Percentiles rank a stretch among this genome's conserved stretches.
These are phyloP conservation scores for Eucalyptus sideroxylon DNA, from an alignment of 345 rosid genomes.

Conservation along the genomic window DNA sequence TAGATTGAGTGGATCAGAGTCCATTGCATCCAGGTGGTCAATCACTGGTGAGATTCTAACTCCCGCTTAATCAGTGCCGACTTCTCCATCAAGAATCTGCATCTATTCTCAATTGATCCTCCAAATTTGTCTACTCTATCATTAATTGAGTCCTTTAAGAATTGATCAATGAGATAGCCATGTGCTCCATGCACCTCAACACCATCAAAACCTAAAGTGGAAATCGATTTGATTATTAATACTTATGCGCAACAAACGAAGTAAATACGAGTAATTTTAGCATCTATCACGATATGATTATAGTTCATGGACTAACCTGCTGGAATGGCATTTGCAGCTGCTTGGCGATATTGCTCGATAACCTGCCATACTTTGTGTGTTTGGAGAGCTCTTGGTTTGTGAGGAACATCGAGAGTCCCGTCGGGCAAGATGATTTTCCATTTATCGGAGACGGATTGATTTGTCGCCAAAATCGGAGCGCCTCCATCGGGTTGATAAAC, in stretches of 20 bases:
- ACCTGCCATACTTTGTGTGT: background rate
- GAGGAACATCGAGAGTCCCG: background rate
- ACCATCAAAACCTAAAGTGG: slow-evolving; percentile 58
- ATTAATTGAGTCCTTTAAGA: slow-evolving; percentile 68
- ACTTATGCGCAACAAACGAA: background rate
- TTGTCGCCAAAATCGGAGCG: slow-evolving; percentile 22
- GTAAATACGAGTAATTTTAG: no score
- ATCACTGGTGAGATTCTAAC: no score
- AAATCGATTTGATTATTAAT: background rate
- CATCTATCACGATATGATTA: no score
- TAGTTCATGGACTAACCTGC: no score
- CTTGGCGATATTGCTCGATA: background rate
- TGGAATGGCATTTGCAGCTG: slow-evolving; percentile 2
- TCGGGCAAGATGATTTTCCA: slow-evolving; percentile 18
- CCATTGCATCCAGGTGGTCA: no score
- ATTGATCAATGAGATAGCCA: slow-evolving; percentile 84
- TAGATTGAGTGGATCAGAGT: no score
- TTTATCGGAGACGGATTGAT: slow-evolving; percentile 14
- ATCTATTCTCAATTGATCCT: slow-evolving; percentile 50
- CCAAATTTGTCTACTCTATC: slow-evolving; percentile 70
- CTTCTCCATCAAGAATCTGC: slow-evolving; percentile 48
- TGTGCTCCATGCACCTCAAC: slow-evolving; percentile 85
- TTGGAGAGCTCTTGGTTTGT: background rate
- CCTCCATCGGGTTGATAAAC: slow-evolving; percentile 11
- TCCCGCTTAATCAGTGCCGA: no score